phyloP scores from a whole-genome alignment of 2,329 filamentous ascomycete genomes.

The Scorias spongiosa region DNA sequence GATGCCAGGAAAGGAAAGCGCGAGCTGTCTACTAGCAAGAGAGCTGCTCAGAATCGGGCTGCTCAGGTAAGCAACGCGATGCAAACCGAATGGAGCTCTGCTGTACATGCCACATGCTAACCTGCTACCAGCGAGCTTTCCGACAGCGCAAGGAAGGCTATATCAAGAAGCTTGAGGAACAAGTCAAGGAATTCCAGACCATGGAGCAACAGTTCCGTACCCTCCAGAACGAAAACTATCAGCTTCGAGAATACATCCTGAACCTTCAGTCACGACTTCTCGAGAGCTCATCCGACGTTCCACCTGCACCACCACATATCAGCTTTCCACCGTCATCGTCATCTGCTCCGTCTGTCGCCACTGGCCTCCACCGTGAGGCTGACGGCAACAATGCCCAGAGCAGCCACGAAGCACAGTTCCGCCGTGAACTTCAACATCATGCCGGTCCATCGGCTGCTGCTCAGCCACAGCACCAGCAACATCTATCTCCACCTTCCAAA shows the following conservation, averaged over 20 bases:
- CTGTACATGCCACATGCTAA: not conserved
- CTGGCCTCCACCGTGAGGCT: not conserved
- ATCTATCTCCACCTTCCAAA: conserved; percentile 1
- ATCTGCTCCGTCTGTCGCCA: not conserved
- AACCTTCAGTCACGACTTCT: conserved; percentile 75
- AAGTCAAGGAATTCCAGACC: conserved; percentile 65
- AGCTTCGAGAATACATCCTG: conserved; percentile 82
- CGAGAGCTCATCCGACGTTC: conserved; percentile 69
- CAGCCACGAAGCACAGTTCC: not conserved
- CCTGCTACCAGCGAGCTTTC: conserved; percentile 60
- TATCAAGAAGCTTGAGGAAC: conserved; percentile 92
- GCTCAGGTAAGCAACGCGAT: conserved; percentile 58
- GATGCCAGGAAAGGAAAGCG: conserved; percentile 63
- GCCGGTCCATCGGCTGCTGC: not conserved
- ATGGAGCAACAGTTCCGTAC: conserved; percentile 65
- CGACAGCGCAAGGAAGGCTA: conserved; percentile 95
- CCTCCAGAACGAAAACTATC: conserved; percentile 79
- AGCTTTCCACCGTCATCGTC: not conserved
- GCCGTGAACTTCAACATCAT: not conserved
- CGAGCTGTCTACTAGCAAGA: conserved; percentile 87
- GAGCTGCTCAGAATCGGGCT: conserved; percentile 89
- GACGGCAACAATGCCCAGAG: not conserved
- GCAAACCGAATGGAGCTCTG: not conserved
- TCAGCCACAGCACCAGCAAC: not conserved
- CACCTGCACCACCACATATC: conserved; percentile 67